Base-by-base conservation (phyloP, 805 yeast genomes). In the Ascoidea tarda region DNA sequence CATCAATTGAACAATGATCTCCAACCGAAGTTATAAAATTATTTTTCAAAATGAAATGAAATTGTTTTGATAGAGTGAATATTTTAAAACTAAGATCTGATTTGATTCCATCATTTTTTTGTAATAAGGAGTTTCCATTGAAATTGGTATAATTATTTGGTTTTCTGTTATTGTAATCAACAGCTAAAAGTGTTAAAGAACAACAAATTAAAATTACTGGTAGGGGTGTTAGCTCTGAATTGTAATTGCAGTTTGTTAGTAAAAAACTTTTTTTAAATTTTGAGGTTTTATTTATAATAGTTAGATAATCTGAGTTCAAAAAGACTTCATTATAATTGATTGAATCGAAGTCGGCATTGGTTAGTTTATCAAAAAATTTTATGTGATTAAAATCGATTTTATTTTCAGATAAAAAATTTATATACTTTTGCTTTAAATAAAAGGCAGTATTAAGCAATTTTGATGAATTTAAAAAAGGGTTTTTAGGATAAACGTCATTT, bases 401-500 rank as follows among this genome's bases (percentile, higher is more conserved):
- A 38, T 38, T 38, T 38, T 38, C 44, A 10, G 14, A 38, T 38
- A 38, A 38, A 38, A 38, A 38, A 38, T 38, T 38, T 38, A 38
- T 38, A 38, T 38, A 38, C n/a, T 31, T 28, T 6, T 28, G 38
- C 16, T 44, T 16, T 14, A 54, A 16, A 16, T 8, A 45, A 5
- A 16, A 16, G 16, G 51, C 33, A 12, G 55, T 52, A 45, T 50
- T 49, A 12, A 54, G 33, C 14, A 56, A 46, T 10, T 33, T n/a
- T 12, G 33, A 21, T 16, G 50, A 42, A 52, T 55, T 52, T 4
- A 55, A 16, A 47, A 56, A 56, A 10, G 54, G 47, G 38, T 56
- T 56, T n/a, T 51, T 47, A 16, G 58, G 54, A 28, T 54, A 55
- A 21, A 56, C 57, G 46, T 56, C 48, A 38, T 50, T 44, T 46